Percentiles rank a stretch among this genome's conserved stretches.
phyloP scores from a whole-genome alignment of 139 green algal species.

The Bryopsis sp. region DNA sequence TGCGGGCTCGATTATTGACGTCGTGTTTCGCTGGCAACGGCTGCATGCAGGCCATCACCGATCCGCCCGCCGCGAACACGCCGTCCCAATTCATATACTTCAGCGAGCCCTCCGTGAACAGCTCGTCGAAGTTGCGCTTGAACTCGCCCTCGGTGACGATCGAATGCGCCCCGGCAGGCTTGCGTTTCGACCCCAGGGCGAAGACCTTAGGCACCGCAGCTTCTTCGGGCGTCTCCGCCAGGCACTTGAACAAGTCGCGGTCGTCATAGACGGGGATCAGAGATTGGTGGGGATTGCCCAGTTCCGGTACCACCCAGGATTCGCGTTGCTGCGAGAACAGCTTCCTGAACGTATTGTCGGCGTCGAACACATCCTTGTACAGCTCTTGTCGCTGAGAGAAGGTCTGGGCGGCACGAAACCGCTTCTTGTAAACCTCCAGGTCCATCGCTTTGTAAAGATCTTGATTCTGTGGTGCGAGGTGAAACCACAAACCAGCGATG shows the following conservation, averaged over 20 bases:
- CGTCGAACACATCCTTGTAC: neutral
- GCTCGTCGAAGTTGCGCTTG: neutral
- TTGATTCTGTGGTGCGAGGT: too few relatives aligned
- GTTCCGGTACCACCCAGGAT: neutral
- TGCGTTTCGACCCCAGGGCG: neutral
- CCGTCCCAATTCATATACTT: neutral
- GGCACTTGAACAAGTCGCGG: neutral
- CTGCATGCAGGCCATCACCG: slow-evolving; percentile 8
- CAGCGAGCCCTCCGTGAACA: slow-evolving; percentile 14
- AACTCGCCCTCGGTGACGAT: neutral
- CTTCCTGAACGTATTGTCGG: neutral
- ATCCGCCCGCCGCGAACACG: slow-evolving; percentile 6
- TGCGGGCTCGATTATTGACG: neutral
- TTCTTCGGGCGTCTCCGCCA: neutral
- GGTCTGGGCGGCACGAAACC: neutral
- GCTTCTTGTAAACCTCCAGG: neutral
- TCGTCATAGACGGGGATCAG: neutral
- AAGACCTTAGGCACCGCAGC: slow-evolving; percentile 11
- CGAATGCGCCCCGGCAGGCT: neutral
- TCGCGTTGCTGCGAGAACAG: neutral
- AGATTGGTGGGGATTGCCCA: neutral
- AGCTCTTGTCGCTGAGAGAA: neutral
- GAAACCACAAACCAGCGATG: too few relatives aligned
- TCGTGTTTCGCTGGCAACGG: neutral
- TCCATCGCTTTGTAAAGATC: too few relatives aligned